Conservation (phyloP, 306 rosid species). For the Coriaria nepalensis region DNA sequence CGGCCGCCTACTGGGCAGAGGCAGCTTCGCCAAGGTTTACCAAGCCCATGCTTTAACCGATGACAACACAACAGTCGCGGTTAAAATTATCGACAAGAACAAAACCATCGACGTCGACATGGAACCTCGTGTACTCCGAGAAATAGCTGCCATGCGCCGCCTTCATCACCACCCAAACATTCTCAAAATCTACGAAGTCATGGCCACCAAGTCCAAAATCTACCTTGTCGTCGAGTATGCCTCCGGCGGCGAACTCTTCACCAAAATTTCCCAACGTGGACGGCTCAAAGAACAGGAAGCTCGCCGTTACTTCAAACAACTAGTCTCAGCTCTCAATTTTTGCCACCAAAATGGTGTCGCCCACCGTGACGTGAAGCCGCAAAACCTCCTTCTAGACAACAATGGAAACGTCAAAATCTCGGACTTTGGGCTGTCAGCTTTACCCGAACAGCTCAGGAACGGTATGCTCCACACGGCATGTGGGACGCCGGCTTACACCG, state of each 20-base stretch:
- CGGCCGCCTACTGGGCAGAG: slow-evolving; percentile 52
- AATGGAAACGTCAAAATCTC: slow-evolving; percentile 61
- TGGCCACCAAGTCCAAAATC: slow-evolving; percentile 78
- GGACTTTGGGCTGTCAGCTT: slow-evolving; percentile 81
- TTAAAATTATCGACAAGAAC: slow-evolving; percentile 61
- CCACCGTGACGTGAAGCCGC: slow-evolving; percentile 87
- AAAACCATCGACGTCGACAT: slow-evolving; percentile 42
- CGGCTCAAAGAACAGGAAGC: slow-evolving; percentile 33
- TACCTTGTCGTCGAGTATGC: slow-evolving; percentile 74
- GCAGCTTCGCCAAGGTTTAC: slow-evolving; percentile 87
- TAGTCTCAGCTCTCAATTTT: slow-evolving; percentile 56
- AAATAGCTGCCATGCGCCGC: slow-evolving; percentile 76
- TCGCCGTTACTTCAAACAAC: slow-evolving; percentile 58
- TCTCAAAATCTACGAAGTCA: slow-evolving; percentile 66
- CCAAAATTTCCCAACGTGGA: slow-evolving; percentile 40
- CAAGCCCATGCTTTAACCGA: slow-evolving; percentile 48
- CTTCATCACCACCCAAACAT: slow-evolving; percentile 63
- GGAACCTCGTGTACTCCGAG: slow-evolving; percentile 70
- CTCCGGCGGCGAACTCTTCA: slow-evolving; percentile 69
- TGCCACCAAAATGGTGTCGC: slow-evolving; percentile 75
- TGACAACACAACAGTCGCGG: slow-evolving; percentile 47
- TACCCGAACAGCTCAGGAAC: slow-evolving; percentile 61
- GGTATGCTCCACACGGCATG: slow-evolving; percentile 82
- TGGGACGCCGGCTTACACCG: slow-evolving; percentile 83
- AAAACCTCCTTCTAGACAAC: slow-evolving; percentile 62